Percentiles rank a stretch among this genome's conserved stretches.
These are phyloP conservation scores for Paracamarosporium sp. DNA, from an alignment of 2,329 filamentous ascomycete genomes.

Conservation along the genomic window DNA sequence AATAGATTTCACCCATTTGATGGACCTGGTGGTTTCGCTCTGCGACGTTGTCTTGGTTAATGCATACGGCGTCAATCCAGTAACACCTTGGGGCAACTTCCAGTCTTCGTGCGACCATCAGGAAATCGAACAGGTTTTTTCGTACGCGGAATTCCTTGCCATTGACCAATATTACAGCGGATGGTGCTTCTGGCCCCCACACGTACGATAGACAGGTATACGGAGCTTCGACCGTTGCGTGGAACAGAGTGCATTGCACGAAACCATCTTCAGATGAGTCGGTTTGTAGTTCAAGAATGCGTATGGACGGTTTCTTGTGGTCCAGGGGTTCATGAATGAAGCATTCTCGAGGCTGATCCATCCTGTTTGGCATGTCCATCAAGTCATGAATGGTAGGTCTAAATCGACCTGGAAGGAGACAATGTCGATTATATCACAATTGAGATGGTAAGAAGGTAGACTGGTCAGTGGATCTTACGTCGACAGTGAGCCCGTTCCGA, in stretches of 20 bases:
- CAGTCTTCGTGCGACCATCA: background rate
- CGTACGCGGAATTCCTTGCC: background rate
- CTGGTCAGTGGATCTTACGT: too few species aligned
- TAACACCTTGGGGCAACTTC: background rate
- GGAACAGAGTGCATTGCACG: conserved; percentile 7
- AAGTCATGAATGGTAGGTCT: too few species aligned
- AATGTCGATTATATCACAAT: too few species aligned
- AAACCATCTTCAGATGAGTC: background rate
- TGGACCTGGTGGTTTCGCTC: conserved; percentile 13
- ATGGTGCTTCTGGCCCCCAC: conserved; percentile 1
- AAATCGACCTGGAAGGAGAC: too few species aligned
- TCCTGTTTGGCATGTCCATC: too few species aligned
- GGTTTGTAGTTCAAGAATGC: background rate
- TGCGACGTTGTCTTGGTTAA: conserved; percentile 8
- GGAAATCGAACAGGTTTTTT: conserved; percentile 11
- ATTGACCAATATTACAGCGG: background rate
- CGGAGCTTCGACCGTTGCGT: background rate
- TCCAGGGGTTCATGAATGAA: background rate
- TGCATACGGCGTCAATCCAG: conserved; percentile 19
- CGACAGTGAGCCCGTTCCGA: too few species aligned
- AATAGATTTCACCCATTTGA: conserved; percentile 14
- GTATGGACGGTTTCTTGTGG: background rate
- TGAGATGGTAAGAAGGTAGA: too few species aligned
- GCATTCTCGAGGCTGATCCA: too few species aligned
- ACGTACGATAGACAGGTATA: conserved; percentile 17